Base-by-base conservation (phyloP, 495 filamentous ascomycete species). In the Trichoderma asperelloides region DNA sequence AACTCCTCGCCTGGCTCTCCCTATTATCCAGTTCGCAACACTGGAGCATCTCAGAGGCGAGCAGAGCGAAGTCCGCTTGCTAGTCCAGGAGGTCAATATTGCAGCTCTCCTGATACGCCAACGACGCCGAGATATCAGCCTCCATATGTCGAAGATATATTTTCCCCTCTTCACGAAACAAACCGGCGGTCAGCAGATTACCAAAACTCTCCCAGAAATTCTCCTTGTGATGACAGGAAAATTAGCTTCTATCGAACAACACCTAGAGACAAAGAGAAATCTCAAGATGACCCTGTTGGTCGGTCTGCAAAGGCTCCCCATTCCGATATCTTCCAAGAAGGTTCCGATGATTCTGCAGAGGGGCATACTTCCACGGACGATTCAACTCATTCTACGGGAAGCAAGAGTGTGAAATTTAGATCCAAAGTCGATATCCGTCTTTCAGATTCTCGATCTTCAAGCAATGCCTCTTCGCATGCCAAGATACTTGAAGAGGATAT, bases 351-450 rank as follows among this genome's bases (percentile, higher is more conserved):
- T 28, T 60, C 51, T 28, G 28, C 51, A 2, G 62, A 64, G 7
- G 30, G 62, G 7, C 33, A 23, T 27, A 18, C 33, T 64, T 39
- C 40, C 30, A 40, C 28, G 1, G 7, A 40, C 18, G 33, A 21
- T 21, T 64, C 62, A 18, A 5, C 51, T 1, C 51, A 30, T 1
- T 60, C 51, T 7, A 28, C 23, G 3, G 51, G 62, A 39, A 64
- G 62, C 62, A 64, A 64, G 27, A 30, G 28, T 23, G 62, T 64
- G 4, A 64, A 64, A 30, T 64, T 64, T 15, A 64, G 27, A n/a
- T 12, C 15, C 1, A 64, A 43, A 16, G 62, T 64, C 25, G 62
- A 43, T 15, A 27, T 64, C 25, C 33, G 62, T 9, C 30, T 39
- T 12, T 64, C 62, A 25, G 40, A 43, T 8, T 64, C 62, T 15